These are phyloP conservation scores for Mrakia hoshinonis DNA, from an alignment of 768 basidiomycete species.

Conservation along the genomic window DNA sequence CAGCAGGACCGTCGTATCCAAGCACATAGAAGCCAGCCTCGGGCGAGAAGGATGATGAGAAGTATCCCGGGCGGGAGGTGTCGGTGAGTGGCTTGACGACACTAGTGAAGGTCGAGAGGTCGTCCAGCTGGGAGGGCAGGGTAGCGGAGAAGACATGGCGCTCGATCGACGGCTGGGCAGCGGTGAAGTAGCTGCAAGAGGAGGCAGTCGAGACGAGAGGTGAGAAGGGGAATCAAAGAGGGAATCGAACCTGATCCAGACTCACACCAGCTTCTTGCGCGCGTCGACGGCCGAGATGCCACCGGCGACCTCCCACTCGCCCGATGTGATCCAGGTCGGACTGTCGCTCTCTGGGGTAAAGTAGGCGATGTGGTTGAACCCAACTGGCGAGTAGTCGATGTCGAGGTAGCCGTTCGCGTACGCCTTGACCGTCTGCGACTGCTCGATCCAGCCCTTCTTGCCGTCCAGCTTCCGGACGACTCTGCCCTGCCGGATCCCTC, in stretches of 20 bases:
- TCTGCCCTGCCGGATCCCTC: slow-evolving; percentile 43
- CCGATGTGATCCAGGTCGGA: slow-evolving; percentile 66
- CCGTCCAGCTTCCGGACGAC: slow-evolving; percentile 71
- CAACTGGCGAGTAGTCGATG: slow-evolving; percentile 68
- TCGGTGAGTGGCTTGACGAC: slow-evolving; percentile 38
- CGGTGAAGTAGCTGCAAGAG: slow-evolving; percentile 69
- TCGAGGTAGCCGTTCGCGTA: slow-evolving; percentile 64
- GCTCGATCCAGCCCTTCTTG: slow-evolving; percentile 91
- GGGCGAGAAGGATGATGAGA: slow-evolving; percentile 70
- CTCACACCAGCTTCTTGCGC: slow-evolving; percentile 62
- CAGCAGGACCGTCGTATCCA: slow-evolving; percentile 65
- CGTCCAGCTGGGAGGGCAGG: slow-evolving; percentile 49
- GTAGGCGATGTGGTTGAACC: slow-evolving; percentile 85
- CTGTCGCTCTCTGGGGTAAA: slow-evolving; percentile 66
- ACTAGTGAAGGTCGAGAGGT: slow-evolving; percentile 31
- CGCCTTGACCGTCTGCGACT: slow-evolving; percentile 6
- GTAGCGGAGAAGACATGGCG: slow-evolving; percentile 74
- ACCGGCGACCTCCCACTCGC: slow-evolving; percentile 80
- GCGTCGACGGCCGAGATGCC: slow-evolving; percentile 65
- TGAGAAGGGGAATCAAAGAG: background rate
- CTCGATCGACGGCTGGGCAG: slow-evolving; percentile 70
- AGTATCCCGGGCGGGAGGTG: slow-evolving; percentile 47
- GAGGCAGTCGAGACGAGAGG: slow-evolving; percentile 14
- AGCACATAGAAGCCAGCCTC: slow-evolving; percentile 74
- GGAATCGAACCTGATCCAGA: slow-evolving; percentile 21